Percentiles rank a stretch among this genome's conserved stretches.
Evolutionary conservation across 164 flowering plant species (phyloP).

Genomic region (Litsea cubeba): DNA sequence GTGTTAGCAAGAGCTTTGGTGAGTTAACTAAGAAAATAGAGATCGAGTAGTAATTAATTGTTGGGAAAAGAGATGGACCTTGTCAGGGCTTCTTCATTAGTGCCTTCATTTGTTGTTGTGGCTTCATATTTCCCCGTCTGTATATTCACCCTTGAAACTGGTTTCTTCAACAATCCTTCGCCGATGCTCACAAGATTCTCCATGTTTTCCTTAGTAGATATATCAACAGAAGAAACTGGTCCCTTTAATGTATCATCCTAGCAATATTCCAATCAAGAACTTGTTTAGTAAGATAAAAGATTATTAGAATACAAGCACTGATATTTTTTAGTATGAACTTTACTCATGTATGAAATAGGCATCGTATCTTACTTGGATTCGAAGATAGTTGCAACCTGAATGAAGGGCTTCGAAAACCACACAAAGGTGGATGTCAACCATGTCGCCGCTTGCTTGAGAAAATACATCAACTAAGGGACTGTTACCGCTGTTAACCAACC

Average conservation of each 20-base stretch:
- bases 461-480: conserved; percentile 7
- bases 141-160: conserved; percentile 42
- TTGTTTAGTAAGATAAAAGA: not conserved
- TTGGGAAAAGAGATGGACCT: conserved; percentile 12
- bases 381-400: conserved; percentile 1
- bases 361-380: conserved; percentile 6
- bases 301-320: not conserved
- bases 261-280: not conserved
- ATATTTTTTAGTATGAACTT: too few relatives aligned
- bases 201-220: conserved; percentile 20
- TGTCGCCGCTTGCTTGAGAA: conserved; percentile 8
- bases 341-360: not conserved
- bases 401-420: conserved; percentile 7
- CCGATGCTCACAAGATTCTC: conserved; percentile 35
- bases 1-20: not conserved
- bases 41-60: too few relatives aligned
- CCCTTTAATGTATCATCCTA: conserved; percentile 29
- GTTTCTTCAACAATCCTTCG: conserved; percentile 30
- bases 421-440: conserved; percentile 13
- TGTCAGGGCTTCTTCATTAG: conserved; percentile 44
- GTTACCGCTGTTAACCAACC: not conserved
- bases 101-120: conserved; percentile 31
- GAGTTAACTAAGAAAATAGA: not conserved
- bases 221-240: conserved; percentile 30
- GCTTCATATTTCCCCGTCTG: conserved; percentile 35